Base-by-base conservation (phyloP, 225 moss, liverwort and hornwort genomes). In the Marchantia polymorpha region DNA sequence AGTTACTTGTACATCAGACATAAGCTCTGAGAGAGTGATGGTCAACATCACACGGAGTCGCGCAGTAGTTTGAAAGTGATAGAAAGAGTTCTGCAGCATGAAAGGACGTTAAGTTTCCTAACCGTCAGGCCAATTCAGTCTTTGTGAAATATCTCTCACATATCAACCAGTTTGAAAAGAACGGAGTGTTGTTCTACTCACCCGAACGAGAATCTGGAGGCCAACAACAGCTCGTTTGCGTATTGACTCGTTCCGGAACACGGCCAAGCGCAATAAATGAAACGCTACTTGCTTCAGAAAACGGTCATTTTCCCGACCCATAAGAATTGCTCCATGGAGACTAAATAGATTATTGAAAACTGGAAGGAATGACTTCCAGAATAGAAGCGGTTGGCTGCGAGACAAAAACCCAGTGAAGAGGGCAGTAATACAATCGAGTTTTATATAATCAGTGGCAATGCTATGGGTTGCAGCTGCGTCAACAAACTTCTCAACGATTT, bases 1-100 rank as follows among this genome's bases (percentile, higher is more conserved):
- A 58, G 92, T 92, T 73, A 96, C 94, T 92, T 96, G 96, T 72
- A 96, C 96, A 88, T 96, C 96, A 74, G 96, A 90, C 96, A 96
- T 94, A 20, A 96, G 91, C 88, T 96, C 96, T 31, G 96, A 96
- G 8, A 96, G 89, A 19, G 96, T 92, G 81, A 96, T 96, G 68
- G 94, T 94, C 52, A 96, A 89, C 92, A 96, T 91, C 78, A 96
- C 96, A 70, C 92, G 91, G 51, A 96, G 92, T 70, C 96, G 88
- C 66, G 94, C 94, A 71, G 94, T 92, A 16, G 88, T 87, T 79
- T 91, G 91, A 74, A 92, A 96, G 77, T 92, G 90, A 80, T 91
- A 92, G 75, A 92, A 94, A n/a, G 96, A 90, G 66, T 88, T 96
- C 96, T 96, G 96, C 84, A 86, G 23, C 59, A 85, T 30, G 56